Base-by-base conservation (phyloP, 306 rosid species). In the Amphicarpaea edgeworthii region DNA sequence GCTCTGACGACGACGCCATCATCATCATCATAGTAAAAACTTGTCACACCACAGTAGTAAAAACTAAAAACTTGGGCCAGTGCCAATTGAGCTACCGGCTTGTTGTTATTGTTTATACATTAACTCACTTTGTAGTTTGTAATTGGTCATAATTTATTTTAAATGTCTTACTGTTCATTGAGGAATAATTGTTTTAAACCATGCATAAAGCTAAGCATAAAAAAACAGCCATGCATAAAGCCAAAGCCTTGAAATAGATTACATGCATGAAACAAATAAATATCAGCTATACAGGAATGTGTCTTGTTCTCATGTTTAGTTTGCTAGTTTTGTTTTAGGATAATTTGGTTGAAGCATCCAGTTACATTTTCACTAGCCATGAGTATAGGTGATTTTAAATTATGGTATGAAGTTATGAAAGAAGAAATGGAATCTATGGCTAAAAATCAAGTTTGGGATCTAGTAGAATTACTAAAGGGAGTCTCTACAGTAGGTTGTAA, bases 301-400 rank as follows among this genome's bases (percentile, higher is more conserved):
- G 8, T 62, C 24, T 53, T 72, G 69, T 49, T 70, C 49, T 60
- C 77, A 73, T 80, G 34, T 68, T 78, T 17, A 41, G 45, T 34
- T 53, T 43, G 53, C 72, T 34, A 68, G 57, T 61, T 75, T 68
- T 47, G 73, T 61, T 75, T 71, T 41, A 78, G 64, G 26, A 45
- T 42, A 50, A 58, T 46, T 70, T 77, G 26, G 54, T 73, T 60
- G 53, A 78, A 66, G 21, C 49, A 45, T 40, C 76, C n/a, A n/a
- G n/a, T n/a, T n/a, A n/a, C n/a, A n/a, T n/a, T n/a, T n/a, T n/a
- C n/a, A n/a, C n/a, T n/a, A n/a, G n/a, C n/a, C n/a, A n/a, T n/a
- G n/a, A n/a, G n/a, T n/a, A n/a, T n/a, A n/a, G n/a, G n/a, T n/a
- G n/a, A n/a, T n/a, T n/a, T n/a, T n/a, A n/a, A n/a, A n/a, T n/a